Conservation (phyloP, 2,329 filamentous ascomycete species). For the Talaromyces funiculosus region DNA sequence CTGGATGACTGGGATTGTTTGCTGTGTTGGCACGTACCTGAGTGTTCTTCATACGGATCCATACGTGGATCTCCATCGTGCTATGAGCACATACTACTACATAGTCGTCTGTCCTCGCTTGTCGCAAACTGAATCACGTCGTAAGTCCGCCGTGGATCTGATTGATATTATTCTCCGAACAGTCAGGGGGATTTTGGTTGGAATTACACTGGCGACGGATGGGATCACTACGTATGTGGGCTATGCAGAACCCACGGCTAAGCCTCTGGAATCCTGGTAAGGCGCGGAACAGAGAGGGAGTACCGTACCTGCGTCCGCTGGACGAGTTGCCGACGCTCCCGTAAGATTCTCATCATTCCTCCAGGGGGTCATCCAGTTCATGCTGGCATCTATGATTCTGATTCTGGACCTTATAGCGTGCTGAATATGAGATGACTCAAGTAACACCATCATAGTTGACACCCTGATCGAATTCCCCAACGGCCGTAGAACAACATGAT, state of each 20-base stretch:
- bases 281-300: not conserved
- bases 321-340: not conserved
- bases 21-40: not conserved
- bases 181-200: too few relatives aligned
- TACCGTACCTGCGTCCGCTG: constrained; percentile 8
- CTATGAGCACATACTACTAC: too few relatives aligned
- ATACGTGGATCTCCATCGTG: not conserved
- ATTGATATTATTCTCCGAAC: not conserved
- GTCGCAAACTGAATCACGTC: not conserved
- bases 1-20: not conserved
- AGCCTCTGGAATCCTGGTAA: constrained; percentile 7
- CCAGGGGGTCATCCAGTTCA: not conserved
- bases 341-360: not conserved
- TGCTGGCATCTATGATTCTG: not conserved
- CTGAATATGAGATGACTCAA: not conserved
- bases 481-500: not conserved
- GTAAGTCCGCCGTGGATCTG: not conserved
- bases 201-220: too few relatives aligned
- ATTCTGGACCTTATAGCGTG: not conserved
- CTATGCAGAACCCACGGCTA: not conserved
- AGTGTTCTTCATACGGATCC: not conserved
- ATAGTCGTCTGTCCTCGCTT: not conserved
- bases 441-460: not conserved
- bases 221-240: not conserved
- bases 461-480: not conserved